phyloP scores from a whole-genome alignment of 768 basidiomycete genomes.

The Leccinum olivaceopallidum region DNA sequence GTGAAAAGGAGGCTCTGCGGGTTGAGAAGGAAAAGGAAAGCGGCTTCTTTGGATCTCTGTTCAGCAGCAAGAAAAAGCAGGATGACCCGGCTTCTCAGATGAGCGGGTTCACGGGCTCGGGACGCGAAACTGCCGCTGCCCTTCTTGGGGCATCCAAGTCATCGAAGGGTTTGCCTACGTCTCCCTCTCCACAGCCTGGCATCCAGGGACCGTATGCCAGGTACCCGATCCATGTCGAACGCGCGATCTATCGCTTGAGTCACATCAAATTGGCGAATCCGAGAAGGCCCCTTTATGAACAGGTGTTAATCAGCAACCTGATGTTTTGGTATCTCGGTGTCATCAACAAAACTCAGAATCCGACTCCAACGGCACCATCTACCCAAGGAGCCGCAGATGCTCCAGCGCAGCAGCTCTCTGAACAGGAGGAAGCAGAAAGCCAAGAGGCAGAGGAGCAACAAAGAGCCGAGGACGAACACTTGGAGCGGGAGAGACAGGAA shows the following conservation, averaged over 20 bases:
- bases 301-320: conserved; percentile 88
- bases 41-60: conserved; percentile 90
- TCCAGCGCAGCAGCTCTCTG: conserved; percentile 33
- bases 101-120: conserved; percentile 45
- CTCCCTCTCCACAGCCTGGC: conserved; percentile 54
- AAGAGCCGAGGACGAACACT: conserved; percentile 40
- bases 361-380: conserved; percentile 38
- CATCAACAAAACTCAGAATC: conserved; percentile 85
- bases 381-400: conserved; percentile 28
- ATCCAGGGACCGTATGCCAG: conserved; percentile 57
- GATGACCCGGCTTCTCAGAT: conserved; percentile 56
- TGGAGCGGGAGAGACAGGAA: conserved; percentile 60
- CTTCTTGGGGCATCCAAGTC: conserved; percentile 83
- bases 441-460: conserved; percentile 43
- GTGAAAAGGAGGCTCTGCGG: conserved; percentile 46
- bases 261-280: conserved; percentile 99
- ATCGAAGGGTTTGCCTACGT: conserved; percentile 62
- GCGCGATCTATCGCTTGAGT: conserved; percentile 94
- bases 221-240: conserved; percentile 98
- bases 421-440: conserved; percentile 38
- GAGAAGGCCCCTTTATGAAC: conserved; percentile 93
- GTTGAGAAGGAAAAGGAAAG: conserved; percentile 62
- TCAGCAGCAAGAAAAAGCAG: conserved; percentile 85
- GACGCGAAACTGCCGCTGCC: conserved; percentile 85
- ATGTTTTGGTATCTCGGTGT: conserved; percentile 99